These are phyloP conservation scores for Aspergillus ibericus DNA, from an alignment of 2,329 filamentous ascomycete genomes.

Conservation along the genomic window DNA sequence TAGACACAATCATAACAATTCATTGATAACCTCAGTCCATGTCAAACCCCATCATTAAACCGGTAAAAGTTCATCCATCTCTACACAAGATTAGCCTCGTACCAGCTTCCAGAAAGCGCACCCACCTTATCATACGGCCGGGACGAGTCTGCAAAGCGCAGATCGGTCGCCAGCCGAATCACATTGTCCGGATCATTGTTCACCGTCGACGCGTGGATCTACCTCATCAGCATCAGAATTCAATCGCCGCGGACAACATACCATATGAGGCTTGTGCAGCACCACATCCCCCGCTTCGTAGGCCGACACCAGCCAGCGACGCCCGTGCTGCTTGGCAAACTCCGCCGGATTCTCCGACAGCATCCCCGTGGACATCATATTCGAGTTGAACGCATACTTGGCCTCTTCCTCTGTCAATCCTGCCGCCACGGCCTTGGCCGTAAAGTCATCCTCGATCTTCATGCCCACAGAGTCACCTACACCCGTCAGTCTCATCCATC, in stretches of 20 bases:
- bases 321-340: constrained; percentile 45
- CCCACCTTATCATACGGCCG: constrained; percentile 51
- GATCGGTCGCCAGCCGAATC: constrained; percentile 57
- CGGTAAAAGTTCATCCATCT: constrained; percentile 45
- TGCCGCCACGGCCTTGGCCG: constrained; percentile 46
- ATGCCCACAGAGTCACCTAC: constrained; percentile 48
- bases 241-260: constrained; percentile 15
- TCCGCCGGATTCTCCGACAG: constrained; percentile 52
- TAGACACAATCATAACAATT: background rate
- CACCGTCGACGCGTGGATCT: constrained; percentile 60
- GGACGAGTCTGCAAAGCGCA: constrained; percentile 56
- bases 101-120: background rate
- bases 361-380: constrained; percentile 59
- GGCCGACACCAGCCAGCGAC: constrained; percentile 53
- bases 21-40: background rate
- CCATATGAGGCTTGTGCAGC: constrained; percentile 41
- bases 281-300: constrained; percentile 58
- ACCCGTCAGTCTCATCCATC: background rate
- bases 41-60: constrained; percentile 36
- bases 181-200: constrained; percentile 54
- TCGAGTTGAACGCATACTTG: constrained; percentile 55
- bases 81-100: constrained; percentile 10
- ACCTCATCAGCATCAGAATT: background rate
- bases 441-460: constrained; percentile 48
- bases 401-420: constrained; percentile 56